Conservation (phyloP, 2,329 filamentous ascomycete species). For the Cercospora sesami region DNA sequence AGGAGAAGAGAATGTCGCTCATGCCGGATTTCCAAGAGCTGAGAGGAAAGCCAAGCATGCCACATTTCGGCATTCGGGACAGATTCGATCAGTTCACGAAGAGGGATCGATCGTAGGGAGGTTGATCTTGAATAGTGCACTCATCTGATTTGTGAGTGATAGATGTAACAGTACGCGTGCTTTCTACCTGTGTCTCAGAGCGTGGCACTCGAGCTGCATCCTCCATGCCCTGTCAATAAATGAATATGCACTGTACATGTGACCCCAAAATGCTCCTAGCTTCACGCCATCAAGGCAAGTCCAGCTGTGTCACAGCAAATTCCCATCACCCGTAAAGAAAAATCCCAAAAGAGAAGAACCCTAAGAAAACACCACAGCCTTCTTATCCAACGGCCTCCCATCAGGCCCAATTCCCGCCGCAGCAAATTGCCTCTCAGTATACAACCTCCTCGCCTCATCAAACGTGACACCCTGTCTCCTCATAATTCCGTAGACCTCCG, state of each 20-base stretch:
- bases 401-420: constrained; percentile 87
- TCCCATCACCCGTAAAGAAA: background rate
- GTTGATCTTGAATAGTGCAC: background rate
- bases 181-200: background rate
- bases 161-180: background rate
- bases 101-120: constrained; percentile 26
- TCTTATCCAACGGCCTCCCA: constrained; percentile 83
- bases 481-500: constrained; percentile 86
- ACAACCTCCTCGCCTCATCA: constrained; percentile 84
- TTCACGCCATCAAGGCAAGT: background rate
- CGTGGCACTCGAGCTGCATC: background rate
- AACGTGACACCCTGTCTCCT: constrained; percentile 78
- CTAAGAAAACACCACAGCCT: constrained; percentile 90
- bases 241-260: background rate
- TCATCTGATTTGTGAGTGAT: background rate
- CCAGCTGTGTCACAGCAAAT: background rate
- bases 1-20: constrained; percentile 24
- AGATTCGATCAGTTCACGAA: constrained; percentile 29
- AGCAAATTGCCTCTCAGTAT: constrained; percentile 81
- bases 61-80: constrained; percentile 29
- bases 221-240: background rate
- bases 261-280: background rate
- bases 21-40: constrained; percentile 29
- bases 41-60: constrained; percentile 31
- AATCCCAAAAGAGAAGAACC: background rate